Base-by-base conservation (phyloP, 1,284 basidiomycete genomes). In the Leccinum fuscescens region DNA sequence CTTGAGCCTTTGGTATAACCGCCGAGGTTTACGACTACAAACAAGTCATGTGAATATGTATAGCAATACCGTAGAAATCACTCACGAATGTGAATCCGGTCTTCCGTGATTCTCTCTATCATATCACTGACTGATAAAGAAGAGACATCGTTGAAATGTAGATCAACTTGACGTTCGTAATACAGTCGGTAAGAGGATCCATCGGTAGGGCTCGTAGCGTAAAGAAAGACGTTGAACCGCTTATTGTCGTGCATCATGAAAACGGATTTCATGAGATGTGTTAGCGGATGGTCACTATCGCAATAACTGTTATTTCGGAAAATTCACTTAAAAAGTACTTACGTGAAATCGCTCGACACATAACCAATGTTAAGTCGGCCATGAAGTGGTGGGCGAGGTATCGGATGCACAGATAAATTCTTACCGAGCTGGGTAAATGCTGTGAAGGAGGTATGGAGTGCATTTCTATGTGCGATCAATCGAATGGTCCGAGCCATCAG, bases 1-100 rank as follows among this genome's bases (percentile, higher is more conserved):
- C 80, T 73, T 3, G 85, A 82, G 9, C 84, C 86, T 69, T 86
- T 86, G n/a, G 85, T 87, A 64, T 87, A 87, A 4, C 85, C 86
- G 20, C 84, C 85, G 4, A 86, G 70, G 62, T 86, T 84, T 61
- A 86, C 74, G 20, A 86, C 78, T 79, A 72, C 37, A 53, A 35
- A 44, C 1, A 29, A 33, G 53, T 66, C 14, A 54, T 52, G 35
- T 3, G 56, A 5, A 55, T 24, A 42, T 50, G 55, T 62, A 56
- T 35, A 29, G 51, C 8, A 59, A 51, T 31, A 29, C 37, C 6
- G 17, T 17, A 33, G 17, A 46, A 17, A 35, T 49, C 5, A 74
- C 78, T 52, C 44, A 81, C 80, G 74, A 52, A 85, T 78, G 64
- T 86, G 85, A 60, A 87, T 83, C 54, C 79, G 76, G 63, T 86